Percentiles rank a stretch among this genome's conserved stretches.
These are phyloP conservation scores for Scedosporium minutisporum DNA, from an alignment of 2,329 filamentous ascomycete species.

Conservation along the genomic window DNA sequence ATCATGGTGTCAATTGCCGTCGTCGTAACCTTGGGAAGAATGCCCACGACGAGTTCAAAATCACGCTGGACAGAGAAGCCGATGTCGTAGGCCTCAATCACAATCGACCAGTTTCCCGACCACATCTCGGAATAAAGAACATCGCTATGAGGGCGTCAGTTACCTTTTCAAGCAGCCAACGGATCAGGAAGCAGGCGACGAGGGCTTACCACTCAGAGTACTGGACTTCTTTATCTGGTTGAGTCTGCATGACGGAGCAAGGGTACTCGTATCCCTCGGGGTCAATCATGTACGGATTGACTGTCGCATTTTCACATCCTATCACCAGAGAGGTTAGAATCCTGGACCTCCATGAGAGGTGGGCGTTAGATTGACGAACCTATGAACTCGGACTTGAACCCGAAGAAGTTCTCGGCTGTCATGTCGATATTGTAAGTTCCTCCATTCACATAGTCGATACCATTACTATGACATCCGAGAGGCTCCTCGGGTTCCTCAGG, in stretches of 20 bases:
- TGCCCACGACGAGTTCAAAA: conserved; percentile 2
- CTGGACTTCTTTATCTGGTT: background rate
- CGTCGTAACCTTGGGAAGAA: conserved; percentile 2
- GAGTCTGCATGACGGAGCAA: background rate
- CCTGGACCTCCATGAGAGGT: background rate
- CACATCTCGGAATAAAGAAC: conserved; percentile 7
- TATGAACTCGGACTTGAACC: conserved; percentile 5
- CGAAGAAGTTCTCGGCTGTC: conserved; percentile 4
- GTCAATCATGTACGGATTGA: conserved; percentile 5
- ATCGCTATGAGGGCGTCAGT: background rate
- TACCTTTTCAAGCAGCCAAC: background rate
- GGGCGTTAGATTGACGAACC: background rate
- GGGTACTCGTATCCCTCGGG: conserved; percentile 6
- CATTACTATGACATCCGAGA: conserved; percentile 1
- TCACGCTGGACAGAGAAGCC: conserved; percentile 4
- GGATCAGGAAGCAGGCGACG: background rate
- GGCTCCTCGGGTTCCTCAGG: conserved; percentile 2
- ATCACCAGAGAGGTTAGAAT: background rate
- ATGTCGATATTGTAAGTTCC: conserved; percentile 7
- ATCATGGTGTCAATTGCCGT: conserved; percentile 3
- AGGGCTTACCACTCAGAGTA: conserved; percentile 5
- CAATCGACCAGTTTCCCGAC: conserved; percentile 5
- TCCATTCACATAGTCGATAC: conserved; percentile 4
- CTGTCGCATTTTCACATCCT: conserved; percentile 4
- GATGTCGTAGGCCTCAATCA: conserved; percentile 2